A percentile compares a stretch with the other conserved stretches of the same genome.
Evolutionary conservation across 129 eudicot genomes (phyloP).

Genomic region (Solidago caesia): DNA sequence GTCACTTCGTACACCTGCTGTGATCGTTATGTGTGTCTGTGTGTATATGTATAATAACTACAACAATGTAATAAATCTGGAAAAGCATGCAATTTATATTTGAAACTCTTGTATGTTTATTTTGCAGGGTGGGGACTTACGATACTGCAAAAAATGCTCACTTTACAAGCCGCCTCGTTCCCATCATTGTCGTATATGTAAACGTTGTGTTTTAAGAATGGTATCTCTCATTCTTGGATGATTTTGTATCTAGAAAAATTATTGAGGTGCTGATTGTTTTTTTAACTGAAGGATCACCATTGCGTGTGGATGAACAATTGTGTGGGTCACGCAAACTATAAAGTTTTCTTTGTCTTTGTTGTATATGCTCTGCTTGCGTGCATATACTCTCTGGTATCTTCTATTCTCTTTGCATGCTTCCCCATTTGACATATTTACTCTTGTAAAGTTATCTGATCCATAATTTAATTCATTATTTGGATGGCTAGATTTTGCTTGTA

Average conservation of each 20-base stretch:
- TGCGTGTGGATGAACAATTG: slow-evolving; percentile 95
- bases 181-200: slow-evolving; percentile 94
- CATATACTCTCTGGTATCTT: slow-evolving; percentile 80
- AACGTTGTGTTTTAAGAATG: slow-evolving; percentile 91
- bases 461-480: slow-evolving; percentile 2
- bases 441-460: slow-evolving; percentile 2
- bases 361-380: slow-evolving; percentile 67
- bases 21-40: no score
- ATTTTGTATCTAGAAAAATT: slow-evolving; percentile 14
- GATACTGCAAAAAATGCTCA: slow-evolving; percentile 91
- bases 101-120: background rate
- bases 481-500: slow-evolving; percentile 60
- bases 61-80: background rate
- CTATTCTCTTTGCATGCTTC: background rate
- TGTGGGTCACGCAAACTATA: slow-evolving; percentile 94
- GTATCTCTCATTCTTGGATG: slow-evolving; percentile 38
- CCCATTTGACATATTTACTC: background rate
- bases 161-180: slow-evolving; percentile 94
- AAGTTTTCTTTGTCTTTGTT: slow-evolving; percentile 77
- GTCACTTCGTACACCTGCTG: no score
- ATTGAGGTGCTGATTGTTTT: slow-evolving; percentile 33
- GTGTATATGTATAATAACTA: background rate
- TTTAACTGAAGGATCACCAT: slow-evolving; percentile 81
- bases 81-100: slow-evolving; percentile 4
- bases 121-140: slow-evolving; percentile 89